These are phyloP conservation scores for Suhomyces xylopsoci DNA, from an alignment of 805 yeast species.

Conservation along the genomic window DNA sequence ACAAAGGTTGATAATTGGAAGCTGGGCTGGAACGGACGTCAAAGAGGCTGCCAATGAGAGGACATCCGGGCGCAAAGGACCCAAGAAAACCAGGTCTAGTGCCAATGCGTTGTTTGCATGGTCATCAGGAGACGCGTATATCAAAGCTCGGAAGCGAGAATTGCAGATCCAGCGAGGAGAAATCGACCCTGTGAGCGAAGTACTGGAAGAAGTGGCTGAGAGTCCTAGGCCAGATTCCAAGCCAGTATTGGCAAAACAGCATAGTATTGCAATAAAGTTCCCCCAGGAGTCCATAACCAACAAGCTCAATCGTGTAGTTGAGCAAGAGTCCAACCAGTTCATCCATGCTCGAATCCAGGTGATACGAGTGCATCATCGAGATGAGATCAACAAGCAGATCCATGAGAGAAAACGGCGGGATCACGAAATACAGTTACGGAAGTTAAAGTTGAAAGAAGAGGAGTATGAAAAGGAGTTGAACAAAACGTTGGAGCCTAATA, in stretches of 20 bases:
- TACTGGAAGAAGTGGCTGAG: background rate
- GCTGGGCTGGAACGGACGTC: constrained; percentile 17
- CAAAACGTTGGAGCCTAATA: constrained; percentile 21
- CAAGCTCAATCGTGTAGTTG: constrained; percentile 28
- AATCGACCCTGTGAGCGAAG: constrained; percentile 2
- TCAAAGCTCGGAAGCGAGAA: constrained; percentile 29
- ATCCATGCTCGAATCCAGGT: constrained; percentile 37
- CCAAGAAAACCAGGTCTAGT: constrained; percentile 7
- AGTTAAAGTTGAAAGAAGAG: constrained; percentile 36
- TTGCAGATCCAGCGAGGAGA: constrained; percentile 12
- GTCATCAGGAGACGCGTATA: constrained; percentile 42
- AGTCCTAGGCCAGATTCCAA: background rate
- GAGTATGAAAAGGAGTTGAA: constrained; percentile 32
- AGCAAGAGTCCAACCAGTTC: constrained; percentile 35
- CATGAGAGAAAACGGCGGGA: constrained; percentile 39
- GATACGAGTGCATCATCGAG: constrained; percentile 37
- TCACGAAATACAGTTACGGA: constrained; percentile 35
- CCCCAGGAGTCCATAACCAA: constrained; percentile 21
- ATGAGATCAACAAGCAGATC: constrained; percentile 34
- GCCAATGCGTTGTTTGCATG: constrained; percentile 40
- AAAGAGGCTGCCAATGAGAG: background rate
- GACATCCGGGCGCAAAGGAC: constrained; percentile 1
- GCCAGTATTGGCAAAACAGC: background rate
- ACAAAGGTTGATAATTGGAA: constrained; percentile 18
- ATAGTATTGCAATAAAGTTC: constrained; percentile 8